These are phyloP conservation scores for Rhododendron henanense DNA, from an alignment of 148 eudicot species.

Conservation along the genomic window DNA sequence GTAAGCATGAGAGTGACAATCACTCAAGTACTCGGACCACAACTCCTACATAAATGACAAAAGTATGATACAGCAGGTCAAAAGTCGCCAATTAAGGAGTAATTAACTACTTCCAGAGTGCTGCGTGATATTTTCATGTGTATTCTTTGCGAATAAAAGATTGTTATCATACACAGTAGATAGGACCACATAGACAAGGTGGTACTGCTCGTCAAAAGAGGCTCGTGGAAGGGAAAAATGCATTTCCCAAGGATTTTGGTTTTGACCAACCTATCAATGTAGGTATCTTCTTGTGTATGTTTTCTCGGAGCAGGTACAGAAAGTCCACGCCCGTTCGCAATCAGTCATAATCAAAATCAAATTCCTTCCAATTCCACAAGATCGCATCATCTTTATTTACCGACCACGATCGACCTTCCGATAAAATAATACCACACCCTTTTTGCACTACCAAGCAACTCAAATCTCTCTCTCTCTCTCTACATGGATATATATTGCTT, in stretches of 20 bases:
- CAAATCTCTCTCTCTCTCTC: neutral
- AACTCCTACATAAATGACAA: neutral
- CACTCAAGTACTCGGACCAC: neutral
- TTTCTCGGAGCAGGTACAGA: neutral
- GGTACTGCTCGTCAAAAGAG: no score
- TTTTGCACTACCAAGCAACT: neutral
- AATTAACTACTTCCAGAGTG: no score
- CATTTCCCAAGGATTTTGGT: no score
- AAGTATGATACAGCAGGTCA: neutral
- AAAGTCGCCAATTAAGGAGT: neutral
- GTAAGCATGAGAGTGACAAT: neutral
- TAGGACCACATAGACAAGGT: no score
- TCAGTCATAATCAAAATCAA: neutral
- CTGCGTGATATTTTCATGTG: no score
- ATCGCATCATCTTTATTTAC: neutral
- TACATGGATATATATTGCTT: neutral
- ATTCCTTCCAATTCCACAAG: neutral
- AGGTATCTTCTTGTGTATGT: neutral
- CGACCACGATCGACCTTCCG: neutral
- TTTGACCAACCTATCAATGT: neutral
- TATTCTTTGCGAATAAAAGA: no score
- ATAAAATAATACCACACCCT: no score
- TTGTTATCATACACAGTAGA: no score
- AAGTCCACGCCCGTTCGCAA: neutral
- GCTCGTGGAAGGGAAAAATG: no score